A percentile compares a stretch with the other conserved stretches of the same genome.
These are phyloP conservation scores for Malus fusca DNA, from an alignment of 306 rosid genomes.

Conservation along the genomic window DNA sequence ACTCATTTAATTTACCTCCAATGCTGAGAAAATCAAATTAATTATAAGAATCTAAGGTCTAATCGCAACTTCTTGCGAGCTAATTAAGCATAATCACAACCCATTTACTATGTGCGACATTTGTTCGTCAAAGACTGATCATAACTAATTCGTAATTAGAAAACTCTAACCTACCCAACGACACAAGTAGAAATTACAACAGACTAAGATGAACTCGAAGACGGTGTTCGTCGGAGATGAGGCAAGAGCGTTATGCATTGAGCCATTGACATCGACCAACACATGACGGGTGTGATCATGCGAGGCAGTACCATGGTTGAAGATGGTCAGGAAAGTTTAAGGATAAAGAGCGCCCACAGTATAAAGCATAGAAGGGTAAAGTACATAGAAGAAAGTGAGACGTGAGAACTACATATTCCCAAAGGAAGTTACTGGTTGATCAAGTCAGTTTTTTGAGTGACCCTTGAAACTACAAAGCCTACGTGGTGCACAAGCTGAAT, in stretches of 20 bases:
- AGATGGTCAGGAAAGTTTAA: background rate
- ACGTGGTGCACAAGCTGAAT: too few species aligned
- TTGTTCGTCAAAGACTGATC: background rate
- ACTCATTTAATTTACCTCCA: background rate
- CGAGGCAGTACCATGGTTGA: background rate
- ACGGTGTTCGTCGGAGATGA: background rate
- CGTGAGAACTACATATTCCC: background rate
- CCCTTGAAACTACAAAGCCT: too few species aligned
- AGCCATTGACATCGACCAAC: too few species aligned
- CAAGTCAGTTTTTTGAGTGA: background rate
- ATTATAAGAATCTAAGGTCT: background rate
- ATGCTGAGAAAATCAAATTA: background rate
- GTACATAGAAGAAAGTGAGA: background rate
- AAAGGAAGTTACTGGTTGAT: background rate
- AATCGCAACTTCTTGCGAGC: background rate
- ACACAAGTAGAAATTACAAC: background rate
- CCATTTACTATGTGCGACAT: background rate
- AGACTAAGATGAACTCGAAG: background rate
- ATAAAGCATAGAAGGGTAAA: background rate
- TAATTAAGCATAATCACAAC: background rate
- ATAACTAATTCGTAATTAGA: background rate
- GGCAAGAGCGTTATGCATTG: too few species aligned
- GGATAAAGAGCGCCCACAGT: background rate
- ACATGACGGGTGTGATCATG: background rate
- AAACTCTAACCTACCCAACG: background rate